Evolutionary conservation across 1,284 basidiomycete species (phyloP).

Genomic region (Sphagnurus paluster): DNA sequence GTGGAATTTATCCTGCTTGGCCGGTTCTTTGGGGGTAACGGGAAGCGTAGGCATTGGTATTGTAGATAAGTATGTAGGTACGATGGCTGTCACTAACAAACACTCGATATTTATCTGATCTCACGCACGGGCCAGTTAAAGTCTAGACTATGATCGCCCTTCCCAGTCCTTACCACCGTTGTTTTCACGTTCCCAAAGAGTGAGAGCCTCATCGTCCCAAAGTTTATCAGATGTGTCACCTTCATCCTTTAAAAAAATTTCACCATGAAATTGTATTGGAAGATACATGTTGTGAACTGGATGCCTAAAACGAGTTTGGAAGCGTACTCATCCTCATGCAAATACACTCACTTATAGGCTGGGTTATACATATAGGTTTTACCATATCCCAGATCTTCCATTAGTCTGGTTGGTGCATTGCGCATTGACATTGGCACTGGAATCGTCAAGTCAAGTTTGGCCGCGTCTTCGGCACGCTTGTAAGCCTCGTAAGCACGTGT

Average conservation of each 20-base stretch:
- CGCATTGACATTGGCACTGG: constrained; percentile 79
- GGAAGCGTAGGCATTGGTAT: constrained; percentile 19
- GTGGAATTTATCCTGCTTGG: constrained; percentile 32
- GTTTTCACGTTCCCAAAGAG: constrained; percentile 68
- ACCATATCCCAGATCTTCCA: constrained; percentile 82
- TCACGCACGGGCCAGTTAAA: constrained; percentile 24
- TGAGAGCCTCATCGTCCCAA: constrained; percentile 76
- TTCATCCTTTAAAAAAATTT: constrained; percentile 53
- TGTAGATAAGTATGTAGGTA: background rate
- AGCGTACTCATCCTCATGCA: constrained; percentile 1
- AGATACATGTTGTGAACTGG: constrained; percentile 72
- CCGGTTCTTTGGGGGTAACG: constrained; percentile 6
- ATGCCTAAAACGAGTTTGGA: constrained; percentile 45
- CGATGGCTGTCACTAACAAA: constrained; percentile 7
- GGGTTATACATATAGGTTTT: constrained; percentile 82
- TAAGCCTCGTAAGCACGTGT: constrained; percentile 81
- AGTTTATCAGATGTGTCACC: constrained; percentile 55
- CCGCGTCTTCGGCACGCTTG: constrained; percentile 66
- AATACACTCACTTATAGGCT: constrained; percentile 56
- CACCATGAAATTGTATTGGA: constrained; percentile 42
- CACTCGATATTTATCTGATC: constrained; percentile 10
- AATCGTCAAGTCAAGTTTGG: constrained; percentile 49
- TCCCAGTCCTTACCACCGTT: constrained; percentile 70
- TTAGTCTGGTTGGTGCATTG: constrained; percentile 85
- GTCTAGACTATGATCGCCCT: constrained; percentile 37